These are phyloP conservation scores for Aeminium ludgeri DNA, from an alignment of 495 filamentous ascomycete genomes.

Conservation along the genomic window DNA sequence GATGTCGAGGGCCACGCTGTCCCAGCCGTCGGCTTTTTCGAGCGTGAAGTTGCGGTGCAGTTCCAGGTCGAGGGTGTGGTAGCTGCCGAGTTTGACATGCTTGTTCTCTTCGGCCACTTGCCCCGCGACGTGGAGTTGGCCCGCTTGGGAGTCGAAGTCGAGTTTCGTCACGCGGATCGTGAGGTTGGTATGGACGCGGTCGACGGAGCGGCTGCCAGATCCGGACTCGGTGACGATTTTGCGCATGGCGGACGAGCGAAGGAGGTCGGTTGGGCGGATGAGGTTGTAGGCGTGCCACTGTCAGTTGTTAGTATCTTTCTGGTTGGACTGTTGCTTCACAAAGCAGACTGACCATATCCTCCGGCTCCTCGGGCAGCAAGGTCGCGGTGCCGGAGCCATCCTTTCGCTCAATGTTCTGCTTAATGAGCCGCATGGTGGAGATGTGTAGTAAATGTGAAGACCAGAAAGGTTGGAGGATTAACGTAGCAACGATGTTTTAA, in stretches of 20 bases:
- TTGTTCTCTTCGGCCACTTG: conserved; percentile 69
- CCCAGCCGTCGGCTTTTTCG: conserved; percentile 70
- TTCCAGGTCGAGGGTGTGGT: conserved; percentile 85
- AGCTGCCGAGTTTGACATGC: conserved; percentile 63
- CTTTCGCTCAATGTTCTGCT: conserved; percentile 48
- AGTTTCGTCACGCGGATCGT: conserved; percentile 64
- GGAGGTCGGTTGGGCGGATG: conserved; percentile 59
- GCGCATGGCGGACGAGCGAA: conserved; percentile 70
- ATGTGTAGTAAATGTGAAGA: background rate
- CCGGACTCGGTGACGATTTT: conserved; percentile 49
- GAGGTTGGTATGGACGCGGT: conserved; percentile 61
- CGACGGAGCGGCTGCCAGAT: conserved; percentile 58
- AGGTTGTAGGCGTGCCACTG: conserved; percentile 97
- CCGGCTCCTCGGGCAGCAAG: conserved; percentile 74
- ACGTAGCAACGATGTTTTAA: background rate
- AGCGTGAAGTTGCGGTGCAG: conserved; percentile 74
- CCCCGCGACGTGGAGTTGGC: conserved; percentile 71
- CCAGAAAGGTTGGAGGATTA: background rate
- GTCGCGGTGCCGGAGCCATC: conserved; percentile 65
- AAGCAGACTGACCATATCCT: conserved; percentile 63
- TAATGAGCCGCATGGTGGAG: conserved; percentile 48
- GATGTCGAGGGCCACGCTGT: conserved; percentile 65
- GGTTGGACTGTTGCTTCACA: too few species aligned
- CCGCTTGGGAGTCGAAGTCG: conserved; percentile 78
- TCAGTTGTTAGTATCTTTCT: too few species aligned